A percentile compares a stretch with the other conserved stretches of the same genome.
Evolutionary conservation across 106 monocot genomes (phyloP).

Genomic region (Dendrobium catenatum): DNA sequence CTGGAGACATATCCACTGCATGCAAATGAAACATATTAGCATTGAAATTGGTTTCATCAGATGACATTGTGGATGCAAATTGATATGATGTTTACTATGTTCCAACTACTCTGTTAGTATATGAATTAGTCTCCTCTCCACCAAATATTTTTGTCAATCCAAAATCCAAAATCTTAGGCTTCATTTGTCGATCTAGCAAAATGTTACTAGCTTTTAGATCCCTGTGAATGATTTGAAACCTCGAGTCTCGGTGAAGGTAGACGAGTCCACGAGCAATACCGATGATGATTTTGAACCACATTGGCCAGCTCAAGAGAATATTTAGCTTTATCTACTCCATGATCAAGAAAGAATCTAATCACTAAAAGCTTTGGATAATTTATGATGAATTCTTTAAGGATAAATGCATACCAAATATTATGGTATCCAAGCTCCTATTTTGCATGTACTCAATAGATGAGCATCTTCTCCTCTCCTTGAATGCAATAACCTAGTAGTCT

Average conservation of each 20-base stretch:
- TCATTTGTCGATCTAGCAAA: constrained; percentile 17
- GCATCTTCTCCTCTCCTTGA: constrained; percentile 48
- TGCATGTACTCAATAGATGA: constrained; percentile 58
- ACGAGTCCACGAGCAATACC: constrained; percentile 24
- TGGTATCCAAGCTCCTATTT: constrained; percentile 48
- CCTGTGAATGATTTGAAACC: constrained; percentile 24
- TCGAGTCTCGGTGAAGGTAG: constrained; percentile 32
- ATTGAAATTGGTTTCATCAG: not conserved
- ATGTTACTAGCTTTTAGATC: constrained; percentile 31
- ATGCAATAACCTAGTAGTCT: constrained; percentile 49
- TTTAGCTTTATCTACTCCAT: not conserved
- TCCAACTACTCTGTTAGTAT: constrained; percentile 19
- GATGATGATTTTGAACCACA: constrained; percentile 13
- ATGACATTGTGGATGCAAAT: not conserved
- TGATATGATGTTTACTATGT: constrained; percentile 20
- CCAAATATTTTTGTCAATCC: constrained; percentile 30
- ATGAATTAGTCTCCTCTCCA: constrained; percentile 8
- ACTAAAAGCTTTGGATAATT: not conserved
- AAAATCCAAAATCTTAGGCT: constrained; percentile 35
- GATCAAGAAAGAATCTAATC: not conserved
- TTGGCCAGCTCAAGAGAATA: constrained; percentile 15
- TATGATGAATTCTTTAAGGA: not conserved
- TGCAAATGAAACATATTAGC: not conserved
- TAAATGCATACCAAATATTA: constrained; percentile 34
- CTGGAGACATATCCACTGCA: constrained; percentile 31